Base-by-base conservation (phyloP, 805 yeast genomes). In the Schizosaccharomyces japonicus region DNA sequence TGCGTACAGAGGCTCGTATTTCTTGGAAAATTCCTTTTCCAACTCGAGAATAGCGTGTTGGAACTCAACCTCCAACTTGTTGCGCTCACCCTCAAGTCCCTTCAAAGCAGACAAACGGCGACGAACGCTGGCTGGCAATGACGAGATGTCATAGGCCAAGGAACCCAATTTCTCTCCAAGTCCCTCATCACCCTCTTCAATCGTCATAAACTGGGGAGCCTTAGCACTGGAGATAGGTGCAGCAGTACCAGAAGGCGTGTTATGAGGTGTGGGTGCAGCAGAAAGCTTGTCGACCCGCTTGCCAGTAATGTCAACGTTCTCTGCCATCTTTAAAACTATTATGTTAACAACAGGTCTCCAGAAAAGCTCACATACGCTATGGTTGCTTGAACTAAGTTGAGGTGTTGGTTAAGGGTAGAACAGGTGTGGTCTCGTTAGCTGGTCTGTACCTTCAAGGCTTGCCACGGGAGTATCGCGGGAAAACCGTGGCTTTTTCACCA, bases 191-290 rank as follows among this genome's bases (percentile, higher is more conserved):
- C 47, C 47, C 17, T 45, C 47, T 17, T 29, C 28, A 31, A 45
- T 45, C 13, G 47, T 31, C 11, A 15, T 25, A 17, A 45, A 15
- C 17, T 31, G 36, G 21, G 47, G 47, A 6, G 40, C 39, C 39
- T 45, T 45, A 8, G 27, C 34, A 6, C 34, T 21, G 8, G 33
- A 30, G 11, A 21, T 45, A 23, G 47, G 40, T 11, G 40, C 39
- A 39, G 82, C 70, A 32, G 78, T 80, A 31, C 87, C 76, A 3
- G 96, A 81, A 13, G 98, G 98, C 1, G 98, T 90, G 69, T 90
- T 90, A 60, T 90, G 98, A 4, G 98, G 98, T 1, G 98, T 90
- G 42, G 98, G 98, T 5, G 98, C 55, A n/a, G 53, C 28, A 11
- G 39, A 32, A 21, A 28, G 19, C 4, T 27, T 28, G 21, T 30